These are phyloP conservation scores for Senna tora DNA, from an alignment of 306 rosid species.

Conservation along the genomic window DNA sequence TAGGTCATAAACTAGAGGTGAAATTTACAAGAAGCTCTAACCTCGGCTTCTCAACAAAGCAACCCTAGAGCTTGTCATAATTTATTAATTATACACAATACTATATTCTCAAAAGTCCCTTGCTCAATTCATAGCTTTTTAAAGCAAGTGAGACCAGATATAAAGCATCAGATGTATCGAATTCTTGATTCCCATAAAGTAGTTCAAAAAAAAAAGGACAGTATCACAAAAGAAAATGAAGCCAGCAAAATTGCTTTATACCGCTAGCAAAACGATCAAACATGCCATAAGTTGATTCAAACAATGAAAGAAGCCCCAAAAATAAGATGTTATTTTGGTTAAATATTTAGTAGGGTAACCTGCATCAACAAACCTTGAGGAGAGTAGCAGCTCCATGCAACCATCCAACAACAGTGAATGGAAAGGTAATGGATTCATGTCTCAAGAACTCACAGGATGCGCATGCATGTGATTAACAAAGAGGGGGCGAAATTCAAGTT, in stretches of 20 bases:
- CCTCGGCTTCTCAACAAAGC: neutral
- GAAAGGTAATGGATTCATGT: neutral
- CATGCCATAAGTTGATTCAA: slow-evolving; percentile 1
- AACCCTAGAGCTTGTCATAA: neutral
- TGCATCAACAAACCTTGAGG: slow-evolving; percentile 17
- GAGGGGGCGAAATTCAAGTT: neutral
- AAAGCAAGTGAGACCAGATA: neutral
- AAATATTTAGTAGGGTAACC: neutral
- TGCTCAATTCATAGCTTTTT: slow-evolving; percentile 18
- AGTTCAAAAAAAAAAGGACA: neutral
- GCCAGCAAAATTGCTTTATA: slow-evolving; percentile 3
- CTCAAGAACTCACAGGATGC: slow-evolving; percentile 15
- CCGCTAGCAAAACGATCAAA: neutral
- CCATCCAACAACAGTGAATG: slow-evolving; percentile 15
- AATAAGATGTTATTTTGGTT: neutral
- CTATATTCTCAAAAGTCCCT: neutral
- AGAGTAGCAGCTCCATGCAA: slow-evolving; percentile 1
- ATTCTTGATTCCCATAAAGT: slow-evolving; percentile 15
- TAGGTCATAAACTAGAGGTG: slow-evolving; percentile 2
- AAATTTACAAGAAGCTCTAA: neutral
- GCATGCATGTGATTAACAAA: slow-evolving; percentile 5
- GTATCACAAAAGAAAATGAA: neutral
- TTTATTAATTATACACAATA: neutral
- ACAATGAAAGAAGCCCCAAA: neutral
- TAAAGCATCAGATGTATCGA: slow-evolving; percentile 1